Evolutionary conservation across 2,329 filamentous ascomycete species (phyloP), one percentile per base, ranked within the genome.

Genomic region (Alternaria tenuissima): DNA sequence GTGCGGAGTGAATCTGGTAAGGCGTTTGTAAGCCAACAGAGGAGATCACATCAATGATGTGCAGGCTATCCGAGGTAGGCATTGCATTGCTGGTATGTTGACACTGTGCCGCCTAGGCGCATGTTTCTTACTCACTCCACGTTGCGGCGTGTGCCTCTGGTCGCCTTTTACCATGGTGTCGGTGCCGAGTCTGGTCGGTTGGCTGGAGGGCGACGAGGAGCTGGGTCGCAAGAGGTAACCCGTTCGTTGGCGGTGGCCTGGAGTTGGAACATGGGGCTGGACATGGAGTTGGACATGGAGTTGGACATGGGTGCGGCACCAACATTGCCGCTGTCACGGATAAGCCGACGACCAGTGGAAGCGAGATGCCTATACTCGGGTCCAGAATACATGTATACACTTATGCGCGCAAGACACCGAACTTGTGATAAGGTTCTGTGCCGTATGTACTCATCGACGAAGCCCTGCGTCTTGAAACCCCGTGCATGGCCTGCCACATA

Each of bases 281-380:
- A 36, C 32, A 36, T 36, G 32, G 30, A n/a, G 34, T n/a, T 36
- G 32, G 32, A 36, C 32, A 36, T 36, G 32, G 22, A n/a, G 34
- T n/a, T 36, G 32, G 32, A 36, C 32, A 36, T 36, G 32, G 30
- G 46, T 48, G 30, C 14, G 11, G 20, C 30, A 38, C 46, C 46
- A 49, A 49, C 46, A 49, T 38, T 49, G 46, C 46, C 46, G 32
- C 46, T 49, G 46, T 49, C 32, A 49, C 36, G 22, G 46, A 38
- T 38, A 49, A 49, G 46, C 32, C 32, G 32, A 26, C 20, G 20
- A n/a, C 46, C 46, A 49, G 32, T 16, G 24, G 46, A 18, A 49
- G 46, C 46, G 32, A 49, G 8, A 36, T 36, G 30, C 14, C 20
- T 30, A 22, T 34, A n/a, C 20, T 12, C 46, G 12, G 30, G 14